Conservation (phyloP, 306 rosid genomes). For the Canavalia ensiformis region DNA sequence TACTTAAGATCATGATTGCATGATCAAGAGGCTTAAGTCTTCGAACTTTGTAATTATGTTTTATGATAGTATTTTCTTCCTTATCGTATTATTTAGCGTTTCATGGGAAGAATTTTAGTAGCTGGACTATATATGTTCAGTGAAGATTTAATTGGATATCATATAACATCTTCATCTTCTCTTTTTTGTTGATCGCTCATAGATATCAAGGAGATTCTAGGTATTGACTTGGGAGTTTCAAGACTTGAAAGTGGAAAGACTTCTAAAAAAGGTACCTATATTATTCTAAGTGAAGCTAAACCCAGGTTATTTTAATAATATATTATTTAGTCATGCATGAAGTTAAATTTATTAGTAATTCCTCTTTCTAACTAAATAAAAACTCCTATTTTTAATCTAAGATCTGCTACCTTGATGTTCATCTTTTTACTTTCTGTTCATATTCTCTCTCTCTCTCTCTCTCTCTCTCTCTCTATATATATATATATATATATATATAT, state of each 20-base stretch:
- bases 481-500: too few relatives aligned
- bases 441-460: background rate
- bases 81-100: conserved; percentile 34
- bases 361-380: conserved; percentile 24
- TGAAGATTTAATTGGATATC: conserved; percentile 23
- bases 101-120: conserved; percentile 3
- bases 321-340: conserved; percentile 9
- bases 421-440: conserved; percentile 5
- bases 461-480: too few relatives aligned
- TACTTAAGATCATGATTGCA: background rate
- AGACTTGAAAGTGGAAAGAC: conserved; percentile 77
- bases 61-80: conserved; percentile 15
- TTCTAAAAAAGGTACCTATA: conserved; percentile 73
- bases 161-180: conserved; percentile 39
- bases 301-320: conserved; percentile 13
- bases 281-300: conserved; percentile 28
- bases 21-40: conserved; percentile 15
- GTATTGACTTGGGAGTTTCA: conserved; percentile 93
- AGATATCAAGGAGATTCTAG: conserved; percentile 96
- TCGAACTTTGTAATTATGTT: background rate
- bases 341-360: background rate
- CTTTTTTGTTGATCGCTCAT: conserved; percentile 44
- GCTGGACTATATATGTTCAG: conserved; percentile 26
- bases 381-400: conserved; percentile 28
- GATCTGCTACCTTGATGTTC: conserved; percentile 32